These are phyloP conservation scores for Rhipidocladum racemiflorum DNA, from an alignment of 176 grass and related monocot species.

Conservation along the genomic window DNA sequence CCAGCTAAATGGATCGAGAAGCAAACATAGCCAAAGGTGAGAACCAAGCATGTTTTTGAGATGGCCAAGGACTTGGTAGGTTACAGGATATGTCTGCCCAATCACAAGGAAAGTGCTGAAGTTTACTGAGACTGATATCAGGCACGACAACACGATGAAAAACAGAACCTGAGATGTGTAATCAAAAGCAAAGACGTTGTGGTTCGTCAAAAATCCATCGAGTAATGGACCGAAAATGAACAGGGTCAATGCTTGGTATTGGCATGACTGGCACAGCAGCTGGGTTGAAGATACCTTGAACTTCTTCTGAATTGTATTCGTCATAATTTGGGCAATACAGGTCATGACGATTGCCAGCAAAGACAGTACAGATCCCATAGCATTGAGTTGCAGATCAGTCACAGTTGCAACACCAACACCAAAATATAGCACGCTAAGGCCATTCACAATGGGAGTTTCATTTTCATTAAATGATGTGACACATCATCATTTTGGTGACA, in stretches of 20 bases:
- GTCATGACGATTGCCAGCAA: conserved; percentile 86
- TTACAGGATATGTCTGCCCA: conserved; percentile 92
- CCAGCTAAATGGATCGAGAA: conserved; percentile 97
- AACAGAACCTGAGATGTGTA: conserved; percentile 95
- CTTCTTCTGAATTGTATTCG: conserved; percentile 99
- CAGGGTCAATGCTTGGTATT: conserved; percentile 89
- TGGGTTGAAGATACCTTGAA: conserved; percentile 99
- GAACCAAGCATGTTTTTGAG: conserved; percentile 95
- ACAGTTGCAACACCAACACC: too few relatives aligned
- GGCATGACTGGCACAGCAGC: conserved; percentile 88
- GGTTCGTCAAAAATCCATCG: conserved; percentile 86
- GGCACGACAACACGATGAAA: conserved; percentile 94
- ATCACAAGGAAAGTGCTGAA: conserved; percentile 98
- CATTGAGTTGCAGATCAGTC: too few relatives aligned
- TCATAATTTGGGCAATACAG: conserved; percentile 98
- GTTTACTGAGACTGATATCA: too few relatives aligned
- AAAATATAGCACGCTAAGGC: too few relatives aligned
- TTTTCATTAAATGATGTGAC: too few relatives aligned
- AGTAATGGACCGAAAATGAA: conserved; percentile 83
- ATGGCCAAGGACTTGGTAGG: conserved; percentile 96
- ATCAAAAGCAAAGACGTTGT: conserved; percentile 90
- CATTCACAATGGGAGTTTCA: too few relatives aligned
- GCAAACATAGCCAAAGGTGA: conserved; percentile 89
- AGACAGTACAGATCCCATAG: too few relatives aligned
- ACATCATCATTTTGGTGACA: too few relatives aligned